phyloP scores from a whole-genome alignment of 164 flowering plant species.

The Kalanchoe fedtschenkoi region DNA sequence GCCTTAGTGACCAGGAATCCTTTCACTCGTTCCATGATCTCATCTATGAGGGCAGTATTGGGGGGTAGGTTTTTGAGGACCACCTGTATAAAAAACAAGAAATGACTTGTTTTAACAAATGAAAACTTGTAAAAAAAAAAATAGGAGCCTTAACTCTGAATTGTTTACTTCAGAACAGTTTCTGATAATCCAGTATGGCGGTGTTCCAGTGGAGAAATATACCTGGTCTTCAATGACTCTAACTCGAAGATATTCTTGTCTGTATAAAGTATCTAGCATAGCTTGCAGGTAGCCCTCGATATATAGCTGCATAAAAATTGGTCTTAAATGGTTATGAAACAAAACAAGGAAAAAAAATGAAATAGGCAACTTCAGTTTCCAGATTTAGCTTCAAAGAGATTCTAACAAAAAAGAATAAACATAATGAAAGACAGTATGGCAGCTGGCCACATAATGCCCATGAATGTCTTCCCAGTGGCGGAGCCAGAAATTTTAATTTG shows the following conservation, averaged over 20 bases:
- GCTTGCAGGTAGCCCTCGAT: conserved; percentile 97
- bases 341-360: neutral
- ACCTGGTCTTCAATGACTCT: conserved; percentile 84
- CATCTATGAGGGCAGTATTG: conserved; percentile 68
- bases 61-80: conserved; percentile 91
- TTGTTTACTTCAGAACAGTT: neutral
- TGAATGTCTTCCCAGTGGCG: neutral
- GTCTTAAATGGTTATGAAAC: conserved; percentile 10
- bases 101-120: neutral
- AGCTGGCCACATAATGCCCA: neutral
- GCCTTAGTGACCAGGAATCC: conserved; percentile 69
- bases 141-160: neutral
- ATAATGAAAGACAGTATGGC: neutral
- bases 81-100: conserved; percentile 35
- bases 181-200: neutral
- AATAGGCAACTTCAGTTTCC: neutral
- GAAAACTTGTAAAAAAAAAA: neutral
- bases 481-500: too few relatives aligned
- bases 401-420: neutral
- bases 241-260: conserved; percentile 87
- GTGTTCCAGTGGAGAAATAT: conserved; percentile 4
- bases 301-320: conserved; percentile 55
- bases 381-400: neutral
- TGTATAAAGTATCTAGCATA: conserved; percentile 77
- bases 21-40: conserved; percentile 74